Conservation (phyloP, 106 monocot species). For the Platanthera guangdongensis region DNA sequence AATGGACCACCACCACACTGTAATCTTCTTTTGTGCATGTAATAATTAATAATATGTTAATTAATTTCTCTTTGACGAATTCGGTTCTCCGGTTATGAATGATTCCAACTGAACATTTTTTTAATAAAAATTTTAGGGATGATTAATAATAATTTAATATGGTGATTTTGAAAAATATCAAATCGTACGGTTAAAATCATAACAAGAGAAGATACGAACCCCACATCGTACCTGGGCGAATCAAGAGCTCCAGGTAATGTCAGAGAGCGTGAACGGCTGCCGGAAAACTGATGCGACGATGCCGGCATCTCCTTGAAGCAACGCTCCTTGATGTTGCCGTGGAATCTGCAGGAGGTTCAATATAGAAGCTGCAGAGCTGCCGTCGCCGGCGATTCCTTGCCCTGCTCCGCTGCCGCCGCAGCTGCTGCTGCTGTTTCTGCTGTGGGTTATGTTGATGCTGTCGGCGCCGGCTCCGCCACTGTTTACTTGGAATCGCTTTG, state of each 20-base stretch:
- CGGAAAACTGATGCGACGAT: not conserved
- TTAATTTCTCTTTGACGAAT: not conserved
- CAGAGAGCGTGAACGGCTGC: not conserved
- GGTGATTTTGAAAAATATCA: no score
- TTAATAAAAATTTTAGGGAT: no score
- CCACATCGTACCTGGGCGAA: not conserved
- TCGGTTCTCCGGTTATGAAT: not conserved
- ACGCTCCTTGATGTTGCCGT: not conserved
- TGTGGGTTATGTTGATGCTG: not conserved
- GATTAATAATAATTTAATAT: no score
- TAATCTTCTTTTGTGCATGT: no score
- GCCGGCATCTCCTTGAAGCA: not conserved
- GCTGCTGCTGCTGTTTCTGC: not conserved
- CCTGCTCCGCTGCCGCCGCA: no score
- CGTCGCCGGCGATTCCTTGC: not conserved
- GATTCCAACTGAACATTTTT: not conserved
- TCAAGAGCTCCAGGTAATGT: not conserved
- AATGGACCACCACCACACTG: no score
- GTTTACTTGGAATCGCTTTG: not conserved
- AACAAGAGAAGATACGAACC: not conserved
- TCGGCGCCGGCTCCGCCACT: no score
- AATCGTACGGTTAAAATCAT: not conserved
- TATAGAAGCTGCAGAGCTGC: not conserved
- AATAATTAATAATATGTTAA: no score
- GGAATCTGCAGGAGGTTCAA: conserved; percentile 4